These are phyloP conservation scores for Fraxinus nigra DNA, from an alignment of 305 asterid genomes.

Conservation along the genomic window DNA sequence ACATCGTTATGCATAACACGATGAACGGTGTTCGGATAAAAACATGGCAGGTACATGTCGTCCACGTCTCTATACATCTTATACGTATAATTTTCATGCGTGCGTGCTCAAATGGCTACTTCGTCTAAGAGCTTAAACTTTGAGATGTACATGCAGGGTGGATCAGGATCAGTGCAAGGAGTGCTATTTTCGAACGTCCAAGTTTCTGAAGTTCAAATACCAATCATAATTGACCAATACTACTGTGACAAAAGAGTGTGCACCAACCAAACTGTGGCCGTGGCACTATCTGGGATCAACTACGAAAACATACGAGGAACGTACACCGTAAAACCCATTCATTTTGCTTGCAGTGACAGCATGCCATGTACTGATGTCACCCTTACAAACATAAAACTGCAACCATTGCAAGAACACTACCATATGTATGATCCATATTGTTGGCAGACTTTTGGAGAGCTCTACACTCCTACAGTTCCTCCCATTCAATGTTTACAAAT, in stretches of 20 bases:
- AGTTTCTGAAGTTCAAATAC: constrained; percentile 70
- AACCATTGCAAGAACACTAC: constrained; percentile 57
- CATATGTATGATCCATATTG: constrained; percentile 84
- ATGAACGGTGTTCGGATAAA: constrained; percentile 91
- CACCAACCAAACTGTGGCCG: constrained; percentile 75
- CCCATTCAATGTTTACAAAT: constrained; percentile 60
- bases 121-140: neutral
- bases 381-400: constrained; percentile 51
- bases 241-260: constrained; percentile 72
- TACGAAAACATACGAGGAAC: constrained; percentile 75
- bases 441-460: constrained; percentile 81
- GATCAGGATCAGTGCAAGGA: constrained; percentile 73
- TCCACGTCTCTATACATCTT: neutral
- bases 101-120: neutral
- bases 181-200: constrained; percentile 74
- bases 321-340: constrained; percentile 79
- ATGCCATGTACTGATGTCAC: constrained; percentile 75
- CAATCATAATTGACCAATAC: constrained; percentile 83
- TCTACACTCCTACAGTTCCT: constrained; percentile 69
- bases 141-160: constrained; percentile 50
- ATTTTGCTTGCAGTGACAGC: constrained; percentile 81
- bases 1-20: constrained; percentile 66
- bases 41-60: constrained; percentile 85
- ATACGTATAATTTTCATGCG: neutral
- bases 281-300: constrained; percentile 74